A percentile compares a stretch with the other conserved stretches of the same genome.
Evolutionary conservation across 495 filamentous ascomycete species (phyloP).

Genomic region (Lophiotrema nucula): DNA sequence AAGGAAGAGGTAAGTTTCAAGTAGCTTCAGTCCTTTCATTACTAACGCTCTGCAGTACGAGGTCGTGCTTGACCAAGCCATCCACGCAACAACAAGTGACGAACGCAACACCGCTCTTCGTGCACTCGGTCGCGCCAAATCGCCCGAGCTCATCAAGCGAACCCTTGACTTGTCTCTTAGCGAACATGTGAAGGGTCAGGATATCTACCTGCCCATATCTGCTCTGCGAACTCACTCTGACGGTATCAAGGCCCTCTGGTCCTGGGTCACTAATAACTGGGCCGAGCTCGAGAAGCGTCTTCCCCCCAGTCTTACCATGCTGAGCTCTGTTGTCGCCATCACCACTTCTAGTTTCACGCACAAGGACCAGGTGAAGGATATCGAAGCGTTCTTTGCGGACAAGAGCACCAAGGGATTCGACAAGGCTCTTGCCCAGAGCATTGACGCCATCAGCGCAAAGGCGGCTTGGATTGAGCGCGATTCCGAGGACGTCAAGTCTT

Average conservation of each 20-base stretch:
- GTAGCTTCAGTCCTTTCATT: not conserved
- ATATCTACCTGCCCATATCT: constrained; percentile 84
- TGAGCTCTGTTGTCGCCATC: constrained; percentile 80
- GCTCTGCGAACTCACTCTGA: constrained; percentile 74
- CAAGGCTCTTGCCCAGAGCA: constrained; percentile 60
- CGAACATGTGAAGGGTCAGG: constrained; percentile 89
- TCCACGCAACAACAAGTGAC: constrained; percentile 80
- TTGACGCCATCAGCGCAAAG: constrained; percentile 61
- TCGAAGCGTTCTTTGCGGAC: constrained; percentile 75
- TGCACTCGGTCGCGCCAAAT: constrained; percentile 73
- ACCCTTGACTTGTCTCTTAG: constrained; percentile 73
- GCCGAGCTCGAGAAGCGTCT: constrained; percentile 71
- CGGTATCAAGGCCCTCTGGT: constrained; percentile 78
- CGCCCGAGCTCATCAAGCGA: constrained; percentile 74
- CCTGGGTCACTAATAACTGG: constrained; percentile 87
- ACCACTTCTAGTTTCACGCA: constrained; percentile 79
- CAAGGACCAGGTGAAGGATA: constrained; percentile 67
- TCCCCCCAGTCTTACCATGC: constrained; percentile 78
- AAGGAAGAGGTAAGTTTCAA: constrained; percentile 61
- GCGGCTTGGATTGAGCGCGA: constrained; percentile 63
- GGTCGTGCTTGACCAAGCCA: constrained; percentile 75
- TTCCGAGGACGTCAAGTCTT: constrained; percentile 57
- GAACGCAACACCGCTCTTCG: constrained; percentile 96
- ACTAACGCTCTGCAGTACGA: constrained; percentile 59
- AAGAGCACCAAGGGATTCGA: constrained; percentile 75